A percentile compares a stretch with the other conserved stretches of the same genome.
Conservation (phyloP, 73 alveolate genomes). For the Paramecium octaurelia region DNA sequence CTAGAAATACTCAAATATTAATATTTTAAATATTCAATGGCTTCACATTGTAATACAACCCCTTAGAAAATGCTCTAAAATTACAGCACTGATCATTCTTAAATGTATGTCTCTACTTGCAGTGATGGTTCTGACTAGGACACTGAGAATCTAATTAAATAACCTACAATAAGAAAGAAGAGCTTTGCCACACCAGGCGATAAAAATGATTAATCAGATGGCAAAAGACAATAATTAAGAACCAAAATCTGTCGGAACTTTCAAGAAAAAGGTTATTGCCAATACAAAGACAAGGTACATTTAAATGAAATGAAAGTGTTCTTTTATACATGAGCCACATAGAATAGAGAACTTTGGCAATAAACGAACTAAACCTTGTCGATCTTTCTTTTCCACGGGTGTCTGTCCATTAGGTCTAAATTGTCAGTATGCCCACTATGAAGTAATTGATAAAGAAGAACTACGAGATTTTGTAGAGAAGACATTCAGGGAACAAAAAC, state of each 20-base stretch:
- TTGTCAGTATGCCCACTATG: conserved; percentile 8
- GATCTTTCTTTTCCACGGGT: not conserved
- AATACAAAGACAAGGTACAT: conserved; percentile 13
- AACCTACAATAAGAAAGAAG: conserved; percentile 23
- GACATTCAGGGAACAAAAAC: not conserved
- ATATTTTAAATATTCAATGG: conserved; percentile 4
- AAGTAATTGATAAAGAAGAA: not conserved
- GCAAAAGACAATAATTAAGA: not conserved
- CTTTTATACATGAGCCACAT: not conserved
- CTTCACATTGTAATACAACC: not conserved
- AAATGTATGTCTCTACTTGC: not conserved
- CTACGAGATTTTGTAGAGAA: conserved; percentile 23
- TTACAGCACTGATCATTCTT: conserved; percentile 6
- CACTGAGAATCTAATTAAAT: not conserved
- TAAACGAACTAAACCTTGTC: conserved; percentile 22
- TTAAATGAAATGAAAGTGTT: conserved; percentile 2
- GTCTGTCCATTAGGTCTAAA: conserved; percentile 18
- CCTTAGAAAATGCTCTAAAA: not conserved
- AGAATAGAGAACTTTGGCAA: not conserved
- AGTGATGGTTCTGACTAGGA: not conserved
- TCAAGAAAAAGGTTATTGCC: conserved; percentile 18
- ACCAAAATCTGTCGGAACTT: not conserved
- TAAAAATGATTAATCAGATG: not conserved
- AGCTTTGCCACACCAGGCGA: conserved; percentile 11
- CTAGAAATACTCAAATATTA: not conserved